Evolutionary conservation across 2,329 filamentous ascomycete genomes (phyloP).

Genomic region (Pseudopyricularia cyperi): DNA sequence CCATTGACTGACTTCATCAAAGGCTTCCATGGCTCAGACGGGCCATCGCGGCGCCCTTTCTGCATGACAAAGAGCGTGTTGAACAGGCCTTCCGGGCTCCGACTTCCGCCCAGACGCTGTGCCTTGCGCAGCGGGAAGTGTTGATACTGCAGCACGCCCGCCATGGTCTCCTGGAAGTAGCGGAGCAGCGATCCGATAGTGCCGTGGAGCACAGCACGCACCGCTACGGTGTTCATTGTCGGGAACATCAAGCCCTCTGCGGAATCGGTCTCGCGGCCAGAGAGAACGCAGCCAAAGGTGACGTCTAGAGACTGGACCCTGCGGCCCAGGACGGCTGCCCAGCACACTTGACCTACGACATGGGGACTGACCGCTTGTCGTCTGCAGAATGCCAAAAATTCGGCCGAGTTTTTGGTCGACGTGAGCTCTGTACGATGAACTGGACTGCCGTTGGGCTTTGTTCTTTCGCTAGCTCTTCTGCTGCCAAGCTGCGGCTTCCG

Average conservation of each 20-base stretch:
- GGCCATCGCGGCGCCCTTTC: constrained; percentile 12
- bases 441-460: not conserved
- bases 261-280: constrained; percentile 65
- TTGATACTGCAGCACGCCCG: constrained; percentile 55
- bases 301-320: constrained; percentile 56
- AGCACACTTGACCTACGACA: constrained; percentile 62
- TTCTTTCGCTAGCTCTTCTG: not conserved
- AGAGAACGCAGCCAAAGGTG: constrained; percentile 70
- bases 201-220: constrained; percentile 63
- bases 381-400: constrained; percentile 49
- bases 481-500: not conserved
- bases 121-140: constrained; percentile 65
- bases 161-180: constrained; percentile 61
- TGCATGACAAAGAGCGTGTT: constrained; percentile 46
- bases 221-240: constrained; percentile 79
- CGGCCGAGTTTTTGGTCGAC: constrained; percentile 25
- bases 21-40: constrained; percentile 3
- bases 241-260: constrained; percentile 64
- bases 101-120: constrained; percentile 29
- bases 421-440: constrained; percentile 28
- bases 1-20: constrained; percentile 53
- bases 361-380: constrained; percentile 58
- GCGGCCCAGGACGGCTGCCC: constrained; percentile 57
- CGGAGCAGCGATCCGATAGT: constrained; percentile 48
- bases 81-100: constrained; percentile 26